A percentile compares a stretch with the other conserved stretches of the same genome.
phyloP scores from a whole-genome alignment of 441 rosid genomes.

The Aquilaria agallochum region DNA sequence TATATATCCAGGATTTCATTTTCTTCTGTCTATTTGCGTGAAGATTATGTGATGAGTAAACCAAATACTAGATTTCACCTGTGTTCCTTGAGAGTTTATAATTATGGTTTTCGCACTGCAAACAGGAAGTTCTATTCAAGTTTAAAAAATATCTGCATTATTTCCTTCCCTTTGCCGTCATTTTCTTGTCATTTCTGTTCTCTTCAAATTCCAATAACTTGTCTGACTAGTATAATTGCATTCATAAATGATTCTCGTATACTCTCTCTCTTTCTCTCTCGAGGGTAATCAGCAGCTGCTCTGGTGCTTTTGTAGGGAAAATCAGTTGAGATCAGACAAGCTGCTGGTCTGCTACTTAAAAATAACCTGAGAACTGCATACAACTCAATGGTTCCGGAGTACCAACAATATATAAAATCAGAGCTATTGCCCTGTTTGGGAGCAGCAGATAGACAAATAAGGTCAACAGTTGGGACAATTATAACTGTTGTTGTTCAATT shows the following conservation, averaged over 20 bases:
- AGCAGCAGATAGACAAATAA: conserved; percentile 80
- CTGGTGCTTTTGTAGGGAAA: conserved; percentile 53
- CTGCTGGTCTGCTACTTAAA: conserved; percentile 93
- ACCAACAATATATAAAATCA: conserved; percentile 76
- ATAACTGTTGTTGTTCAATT: conserved; percentile 79
- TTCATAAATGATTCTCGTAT: too few species aligned
- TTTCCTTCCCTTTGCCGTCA: too few species aligned
- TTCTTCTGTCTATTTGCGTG: too few species aligned
- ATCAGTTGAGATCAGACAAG: conserved; percentile 92
- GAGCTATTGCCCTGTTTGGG: conserved; percentile 92
- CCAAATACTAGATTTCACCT: too few species aligned
- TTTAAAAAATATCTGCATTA: too few species aligned
- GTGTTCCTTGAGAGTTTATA: too few species aligned
- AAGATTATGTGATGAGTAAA: too few species aligned
- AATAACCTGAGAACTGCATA: conserved; percentile 86
- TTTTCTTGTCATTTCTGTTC: not conserved
- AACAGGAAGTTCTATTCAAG: too few species aligned
- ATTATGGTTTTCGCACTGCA: too few species aligned
- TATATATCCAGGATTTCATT: too few species aligned
- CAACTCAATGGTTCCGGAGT: conserved; percentile 51
- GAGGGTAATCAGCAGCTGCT: not conserved
- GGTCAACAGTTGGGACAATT: conserved; percentile 93
- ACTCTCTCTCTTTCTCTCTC: not conserved
- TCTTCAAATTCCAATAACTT: not conserved
- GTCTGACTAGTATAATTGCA: not conserved